Evolutionary conservation across 169 alveolate species (phyloP), one percentile per base, ranked within the genome.

Genomic region (Theileria equi): DNA sequence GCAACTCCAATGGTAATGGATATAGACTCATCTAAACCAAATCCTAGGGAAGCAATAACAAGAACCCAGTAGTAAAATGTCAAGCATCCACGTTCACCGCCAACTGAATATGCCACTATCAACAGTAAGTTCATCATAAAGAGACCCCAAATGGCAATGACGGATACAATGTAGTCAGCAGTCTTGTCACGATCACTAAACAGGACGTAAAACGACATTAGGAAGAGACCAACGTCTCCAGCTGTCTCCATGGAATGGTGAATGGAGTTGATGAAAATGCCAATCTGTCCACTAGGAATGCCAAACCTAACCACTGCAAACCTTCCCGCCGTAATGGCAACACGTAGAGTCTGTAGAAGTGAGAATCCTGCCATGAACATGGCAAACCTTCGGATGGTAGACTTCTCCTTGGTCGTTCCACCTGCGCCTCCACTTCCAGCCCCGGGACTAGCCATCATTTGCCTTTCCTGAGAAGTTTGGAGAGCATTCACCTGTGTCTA

Each of bases 1-100:
- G 40, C 70, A 35, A 26, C 64, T 7, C 47, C 32, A 26, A 60
- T 68, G 16, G 57, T 13, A 29, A 49, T 45, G 19, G 36, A 35
- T 13, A 38, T 26, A 10, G 71, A 26, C 48, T 49, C 52, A 36
- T 38, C 25, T 36, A 49, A 19, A 2, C 71, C 71, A 29, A 38
- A 28, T 17, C 32, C 43, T 29, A 45, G 52, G 25, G 49, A 35
- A 7, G 64, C 19, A 3, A 10, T 45, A 11, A 60, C 67, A 8
- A 60, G 10, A 3, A 34, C 69, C 71, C 71, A 60, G 72, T 49
- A 60, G 50, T 60, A 60, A 4, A 11, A 6, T n/a, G 64, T 60
- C 32, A 54, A 43, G 69, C 52, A 16, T 17, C 71, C 71, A 13
- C n/a, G 2, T 17, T 38, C 36, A 17, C 71, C 71, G 40, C 38